A percentile compares a stretch with the other conserved stretches of the same genome.
phyloP scores from a whole-genome alignment of 2,329 filamentous ascomycete genomes.

The Claviceps fusiformis region DNA sequence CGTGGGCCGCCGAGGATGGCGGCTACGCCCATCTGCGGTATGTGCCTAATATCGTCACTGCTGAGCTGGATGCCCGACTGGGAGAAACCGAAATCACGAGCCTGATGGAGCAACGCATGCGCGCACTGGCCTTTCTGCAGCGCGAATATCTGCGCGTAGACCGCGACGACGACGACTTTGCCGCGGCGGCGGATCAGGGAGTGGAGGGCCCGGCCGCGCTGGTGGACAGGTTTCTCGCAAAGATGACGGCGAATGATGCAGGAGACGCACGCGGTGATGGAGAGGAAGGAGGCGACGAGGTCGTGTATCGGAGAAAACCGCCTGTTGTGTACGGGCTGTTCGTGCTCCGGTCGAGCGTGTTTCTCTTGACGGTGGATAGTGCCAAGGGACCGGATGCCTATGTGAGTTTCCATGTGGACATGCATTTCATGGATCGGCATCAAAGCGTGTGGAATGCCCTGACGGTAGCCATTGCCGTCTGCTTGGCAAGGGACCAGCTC shows the following conservation, averaged over 20 bases:
- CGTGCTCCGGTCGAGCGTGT: slow-evolving; percentile 24
- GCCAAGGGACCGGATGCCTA: slow-evolving; percentile 21
- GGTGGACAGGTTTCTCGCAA: slow-evolving; percentile 6
- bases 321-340: slow-evolving; percentile 32
- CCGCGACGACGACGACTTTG: slow-evolving; percentile 18
- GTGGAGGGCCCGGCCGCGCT: background rate
- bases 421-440: slow-evolving; percentile 23
- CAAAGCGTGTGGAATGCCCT: slow-evolving; percentile 33
- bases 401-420: slow-evolving; percentile 29
- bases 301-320: slow-evolving; percentile 16
- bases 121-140: slow-evolving; percentile 21
- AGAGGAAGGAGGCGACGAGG: slow-evolving; percentile 1
- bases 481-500: slow-evolving; percentile 27
- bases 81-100: slow-evolving; percentile 18
- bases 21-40: slow-evolving; percentile 20
- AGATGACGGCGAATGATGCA: background rate
- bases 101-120: slow-evolving; percentile 23
- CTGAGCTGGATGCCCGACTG: slow-evolving; percentile 20
- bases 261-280: background rate
- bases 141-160: slow-evolving; percentile 21
- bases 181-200: slow-evolving; percentile 4
- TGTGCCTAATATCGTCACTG: slow-evolving; percentile 26
- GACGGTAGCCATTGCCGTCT: slow-evolving; percentile 26
- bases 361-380: slow-evolving; percentile 27
- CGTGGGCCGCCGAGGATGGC: slow-evolving; percentile 29